Conservation (phyloP, 2,329 filamentous ascomycete species). For the Trichoderma koningiopsis region DNA sequence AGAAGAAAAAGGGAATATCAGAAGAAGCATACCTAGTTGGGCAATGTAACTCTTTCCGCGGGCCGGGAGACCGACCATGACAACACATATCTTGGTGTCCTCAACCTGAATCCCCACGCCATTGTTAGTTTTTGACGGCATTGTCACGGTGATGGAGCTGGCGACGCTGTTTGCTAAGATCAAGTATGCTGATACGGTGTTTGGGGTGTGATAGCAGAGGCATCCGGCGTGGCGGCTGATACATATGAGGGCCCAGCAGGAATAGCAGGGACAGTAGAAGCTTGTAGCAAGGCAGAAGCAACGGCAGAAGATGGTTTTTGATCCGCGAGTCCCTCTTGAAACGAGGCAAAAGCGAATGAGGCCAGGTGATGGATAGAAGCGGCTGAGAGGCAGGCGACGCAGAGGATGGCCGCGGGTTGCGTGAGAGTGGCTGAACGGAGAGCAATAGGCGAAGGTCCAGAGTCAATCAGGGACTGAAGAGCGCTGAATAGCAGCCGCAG, state of each 20-base stretch:
- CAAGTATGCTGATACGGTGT: constrained; percentile 24
- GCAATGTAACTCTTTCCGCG: constrained; percentile 97
- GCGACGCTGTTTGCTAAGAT: constrained; percentile 12
- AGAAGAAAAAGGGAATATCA: background rate
- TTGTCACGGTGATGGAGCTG: constrained; percentile 33
- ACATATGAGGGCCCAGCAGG: constrained; percentile 25
- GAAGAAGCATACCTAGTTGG: constrained; percentile 73
- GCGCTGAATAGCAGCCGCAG: background rate
- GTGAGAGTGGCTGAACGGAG: constrained; percentile 17
- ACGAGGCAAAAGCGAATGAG: background rate
- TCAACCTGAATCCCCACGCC: constrained; percentile 83
- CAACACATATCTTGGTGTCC: constrained; percentile 94
- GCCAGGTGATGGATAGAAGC: background rate
- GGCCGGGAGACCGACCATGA: constrained; percentile 97
- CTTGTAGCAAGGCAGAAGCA: background rate
- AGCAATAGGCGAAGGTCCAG: background rate
- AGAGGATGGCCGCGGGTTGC: constrained; percentile 10
- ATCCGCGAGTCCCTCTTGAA: background rate
- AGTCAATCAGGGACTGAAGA: background rate
- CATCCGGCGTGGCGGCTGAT: constrained; percentile 26
- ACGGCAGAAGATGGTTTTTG: background rate
- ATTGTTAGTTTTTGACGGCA: constrained; percentile 56
- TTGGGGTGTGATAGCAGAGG: constrained; percentile 27
- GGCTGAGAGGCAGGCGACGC: background rate
- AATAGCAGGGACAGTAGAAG: background rate